Conservation (phyloP, 768 basidiomycete species). For the Leucocoprinus birnbaumii region DNA sequence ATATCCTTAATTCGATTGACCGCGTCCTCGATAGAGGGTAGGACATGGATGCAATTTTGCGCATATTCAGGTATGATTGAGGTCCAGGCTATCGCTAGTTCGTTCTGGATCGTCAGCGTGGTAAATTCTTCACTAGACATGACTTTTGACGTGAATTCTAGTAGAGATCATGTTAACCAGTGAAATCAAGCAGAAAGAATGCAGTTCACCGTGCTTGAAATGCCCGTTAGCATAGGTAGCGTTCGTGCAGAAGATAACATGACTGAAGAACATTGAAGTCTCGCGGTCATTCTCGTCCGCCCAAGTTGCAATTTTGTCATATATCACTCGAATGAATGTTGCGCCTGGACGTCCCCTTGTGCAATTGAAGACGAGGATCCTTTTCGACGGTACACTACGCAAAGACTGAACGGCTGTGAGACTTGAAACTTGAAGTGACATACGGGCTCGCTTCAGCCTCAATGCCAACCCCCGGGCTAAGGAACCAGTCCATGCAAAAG, state of each 20-base stretch:
- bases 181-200: neutral
- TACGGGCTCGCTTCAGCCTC: conserved; percentile 17
- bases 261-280: conserved; percentile 61
- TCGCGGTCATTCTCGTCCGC: conserved; percentile 33
- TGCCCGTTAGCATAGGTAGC: conserved; percentile 88
- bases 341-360: conserved; percentile 84
- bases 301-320: conserved; percentile 46
- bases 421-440: neutral
- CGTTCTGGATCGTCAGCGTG: conserved; percentile 70
- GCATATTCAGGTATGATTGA: conserved; percentile 61
- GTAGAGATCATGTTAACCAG: neutral
- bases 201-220: conserved; percentile 78
- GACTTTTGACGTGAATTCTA: conserved; percentile 78
- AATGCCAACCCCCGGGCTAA: conserved; percentile 53
- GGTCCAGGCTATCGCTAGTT: conserved; percentile 74
- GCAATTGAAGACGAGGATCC: conserved; percentile 92
- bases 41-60: conserved; percentile 61
- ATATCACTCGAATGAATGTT: conserved; percentile 61
- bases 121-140: conserved; percentile 60
- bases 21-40: conserved; percentile 89
- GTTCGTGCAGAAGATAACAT: conserved; percentile 94
- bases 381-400: conserved; percentile 25
- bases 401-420: neutral
- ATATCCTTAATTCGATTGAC: conserved; percentile 54
- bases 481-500: conserved; percentile 90